Evolutionary conservation across 768 basidiomycete species (phyloP).

Genomic region (Leucogyrophana mollusca): DNA sequence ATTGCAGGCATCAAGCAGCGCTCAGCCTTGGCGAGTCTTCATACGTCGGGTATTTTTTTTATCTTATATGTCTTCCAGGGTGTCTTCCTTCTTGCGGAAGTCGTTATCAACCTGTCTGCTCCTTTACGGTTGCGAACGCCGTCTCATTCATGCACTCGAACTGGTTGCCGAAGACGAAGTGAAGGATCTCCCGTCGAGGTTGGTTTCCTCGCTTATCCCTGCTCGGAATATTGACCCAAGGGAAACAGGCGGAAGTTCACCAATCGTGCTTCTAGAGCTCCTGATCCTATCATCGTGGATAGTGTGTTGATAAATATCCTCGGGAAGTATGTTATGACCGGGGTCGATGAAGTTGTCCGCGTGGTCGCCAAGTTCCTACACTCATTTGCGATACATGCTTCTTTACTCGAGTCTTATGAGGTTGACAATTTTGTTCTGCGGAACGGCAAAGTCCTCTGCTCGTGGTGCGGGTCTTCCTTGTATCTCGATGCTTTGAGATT

Average conservation of each 20-base stretch:
- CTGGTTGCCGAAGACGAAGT: constrained; percentile 51
- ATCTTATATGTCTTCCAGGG: not conserved
- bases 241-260: constrained; percentile 46
- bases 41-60: not conserved
- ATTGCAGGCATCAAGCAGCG: constrained; percentile 28
- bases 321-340: constrained; percentile 46
- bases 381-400: constrained; percentile 56
- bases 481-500: not conserved
- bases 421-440: constrained; percentile 71
- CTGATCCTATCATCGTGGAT: constrained; percentile 64
- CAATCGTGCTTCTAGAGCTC: constrained; percentile 37
- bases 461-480: constrained; percentile 45
- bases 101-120: constrained; percentile 61
- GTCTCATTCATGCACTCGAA: constrained; percentile 40
- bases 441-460: constrained; percentile 55
- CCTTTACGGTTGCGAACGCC: constrained; percentile 64
- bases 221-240: not conserved
- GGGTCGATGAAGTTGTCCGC: constrained; percentile 48
- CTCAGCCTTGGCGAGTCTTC: constrained; percentile 38
- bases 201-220: constrained; percentile 14
- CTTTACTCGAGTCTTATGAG: constrained; percentile 63
- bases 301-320: constrained; percentile 55
- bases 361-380: constrained; percentile 62
- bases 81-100: constrained; percentile 54
- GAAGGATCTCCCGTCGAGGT: constrained; percentile 57